Conservation (phyloP, 2,329 filamentous ascomycete genomes). For the Aspergillus fumigatiaffinis region DNA sequence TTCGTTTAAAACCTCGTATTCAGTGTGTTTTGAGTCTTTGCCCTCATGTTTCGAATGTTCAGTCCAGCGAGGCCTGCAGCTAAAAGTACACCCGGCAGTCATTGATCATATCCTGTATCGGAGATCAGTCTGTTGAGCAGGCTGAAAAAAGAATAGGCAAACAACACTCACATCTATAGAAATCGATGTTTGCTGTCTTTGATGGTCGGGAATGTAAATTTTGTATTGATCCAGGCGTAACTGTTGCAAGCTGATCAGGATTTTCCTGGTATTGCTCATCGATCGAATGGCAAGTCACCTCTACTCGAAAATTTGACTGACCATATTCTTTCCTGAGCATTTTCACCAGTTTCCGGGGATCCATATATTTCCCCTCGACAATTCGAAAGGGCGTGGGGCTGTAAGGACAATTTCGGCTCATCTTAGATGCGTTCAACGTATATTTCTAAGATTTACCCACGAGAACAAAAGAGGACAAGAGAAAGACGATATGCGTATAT, state of each 20-base stretch:
- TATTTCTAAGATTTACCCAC: too few species aligned
- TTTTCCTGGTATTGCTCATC: too few species aligned
- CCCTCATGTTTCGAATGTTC: too few species aligned
- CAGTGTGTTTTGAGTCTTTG: too few species aligned
- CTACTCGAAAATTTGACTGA: constrained; percentile 6
- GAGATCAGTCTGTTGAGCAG: too few species aligned
- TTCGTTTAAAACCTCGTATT: too few species aligned
- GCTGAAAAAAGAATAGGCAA: neutral
- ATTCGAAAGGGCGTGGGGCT: constrained; percentile 2
- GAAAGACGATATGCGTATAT: too few species aligned
- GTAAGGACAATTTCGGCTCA: neutral
- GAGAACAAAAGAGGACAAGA: neutral
- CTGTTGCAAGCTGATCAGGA: neutral
- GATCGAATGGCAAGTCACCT: neutral
- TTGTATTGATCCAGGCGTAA: constrained; percentile 10
- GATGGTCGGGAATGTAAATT: constrained; percentile 3
- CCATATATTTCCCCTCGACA: constrained; percentile 6
- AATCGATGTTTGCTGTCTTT: neutral
- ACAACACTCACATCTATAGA: neutral
- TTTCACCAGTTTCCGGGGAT: constrained; percentile 3
- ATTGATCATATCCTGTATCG: too few species aligned
- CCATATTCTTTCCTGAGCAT: constrained; percentile 4
- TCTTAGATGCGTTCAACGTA: neutral
- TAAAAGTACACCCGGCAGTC: too few species aligned
- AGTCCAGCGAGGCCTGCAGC: too few species aligned